phyloP scores from a whole-genome alignment of 495 filamentous ascomycete genomes.

The Acidomyces sp. region DNA sequence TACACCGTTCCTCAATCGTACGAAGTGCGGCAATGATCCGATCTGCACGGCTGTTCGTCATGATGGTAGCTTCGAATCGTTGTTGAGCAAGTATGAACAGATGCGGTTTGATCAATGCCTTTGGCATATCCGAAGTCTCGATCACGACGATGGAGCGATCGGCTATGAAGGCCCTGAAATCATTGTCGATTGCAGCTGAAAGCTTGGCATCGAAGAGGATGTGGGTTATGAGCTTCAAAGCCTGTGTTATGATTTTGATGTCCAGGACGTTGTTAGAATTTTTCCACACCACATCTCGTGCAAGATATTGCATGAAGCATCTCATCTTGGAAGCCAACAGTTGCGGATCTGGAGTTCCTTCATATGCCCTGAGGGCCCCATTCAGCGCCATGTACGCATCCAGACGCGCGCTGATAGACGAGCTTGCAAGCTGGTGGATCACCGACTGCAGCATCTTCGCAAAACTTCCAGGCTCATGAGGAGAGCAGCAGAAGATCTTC shows the following conservation, averaged over 20 bases:
- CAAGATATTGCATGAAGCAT: slow-evolving; percentile 61
- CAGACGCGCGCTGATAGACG: slow-evolving; percentile 52
- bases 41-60: slow-evolving; percentile 54
- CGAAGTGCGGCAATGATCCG: slow-evolving; percentile 55
- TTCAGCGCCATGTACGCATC: slow-evolving; percentile 77
- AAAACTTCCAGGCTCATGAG: slow-evolving; percentile 33
- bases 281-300: slow-evolving; percentile 44
- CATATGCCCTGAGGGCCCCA: slow-evolving; percentile 58
- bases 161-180: slow-evolving; percentile 65
- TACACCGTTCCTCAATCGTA: slow-evolving; percentile 56
- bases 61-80: slow-evolving; percentile 57
- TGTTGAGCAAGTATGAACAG: slow-evolving; percentile 66
- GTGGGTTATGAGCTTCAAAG: slow-evolving; percentile 57
- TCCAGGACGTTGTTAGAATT: slow-evolving; percentile 23
- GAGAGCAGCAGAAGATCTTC: slow-evolving; percentile 23
- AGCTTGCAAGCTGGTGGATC: slow-evolving; percentile 60
- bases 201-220: slow-evolving; percentile 58
- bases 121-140: slow-evolving; percentile 49
- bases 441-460: slow-evolving; percentile 75
- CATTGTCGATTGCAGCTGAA: slow-evolving; percentile 50
- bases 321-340: slow-evolving; percentile 63
- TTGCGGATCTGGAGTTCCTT: slow-evolving; percentile 55
- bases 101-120: slow-evolving; percentile 62
- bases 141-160: slow-evolving; percentile 64
- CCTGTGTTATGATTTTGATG: slow-evolving; percentile 55